A percentile compares a stretch with the other conserved stretches of the same genome.
phyloP scores from a whole-genome alignment of 768 basidiomycete genomes.

The Pleurotus eryngii region DNA sequence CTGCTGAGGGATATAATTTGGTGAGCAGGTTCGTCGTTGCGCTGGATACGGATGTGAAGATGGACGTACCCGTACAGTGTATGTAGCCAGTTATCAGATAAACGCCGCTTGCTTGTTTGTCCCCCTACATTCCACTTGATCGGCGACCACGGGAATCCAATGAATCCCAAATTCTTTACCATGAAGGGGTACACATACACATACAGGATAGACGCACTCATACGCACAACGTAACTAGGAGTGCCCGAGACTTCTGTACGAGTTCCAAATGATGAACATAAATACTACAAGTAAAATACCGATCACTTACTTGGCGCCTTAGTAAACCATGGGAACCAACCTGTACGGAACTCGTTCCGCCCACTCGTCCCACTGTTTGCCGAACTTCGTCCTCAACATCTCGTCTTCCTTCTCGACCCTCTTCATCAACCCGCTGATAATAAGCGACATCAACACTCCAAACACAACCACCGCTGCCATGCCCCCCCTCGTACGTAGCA shows the following conservation, averaged over 20 bases:
- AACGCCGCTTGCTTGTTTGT: too few relatives aligned
- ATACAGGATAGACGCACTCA: too few relatives aligned
- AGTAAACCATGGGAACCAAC: conserved; percentile 47
- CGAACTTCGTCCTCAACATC: conserved; percentile 35
- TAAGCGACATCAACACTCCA: conserved; percentile 24
- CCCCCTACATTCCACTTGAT: too few relatives aligned
- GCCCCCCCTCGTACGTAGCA: conserved; percentile 29
- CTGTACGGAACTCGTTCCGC: conserved; percentile 41
- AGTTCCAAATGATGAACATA: too few relatives aligned
- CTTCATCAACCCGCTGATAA: conserved; percentile 30
- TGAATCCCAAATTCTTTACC: too few relatives aligned
- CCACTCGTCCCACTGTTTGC: conserved; percentile 42
- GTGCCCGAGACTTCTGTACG: too few relatives aligned
- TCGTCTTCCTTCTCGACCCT: conserved; percentile 46
- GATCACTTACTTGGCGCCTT: not conserved
- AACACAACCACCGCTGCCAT: conserved; percentile 22
- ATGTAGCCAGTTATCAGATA: too few relatives aligned
- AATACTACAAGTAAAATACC: too few relatives aligned
- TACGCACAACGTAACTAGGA: too few relatives aligned
- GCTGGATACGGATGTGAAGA: conserved; percentile 25
- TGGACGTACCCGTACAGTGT: conserved; percentile 21
- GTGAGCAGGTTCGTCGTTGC: conserved; percentile 26
- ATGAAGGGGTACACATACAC: too few relatives aligned
- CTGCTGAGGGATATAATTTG: conserved; percentile 26
- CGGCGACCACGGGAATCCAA: too few relatives aligned